Evolutionary conservation across 352 stramenopile species (phyloP).

Genomic region (Pythium pyrilobum): DNA sequence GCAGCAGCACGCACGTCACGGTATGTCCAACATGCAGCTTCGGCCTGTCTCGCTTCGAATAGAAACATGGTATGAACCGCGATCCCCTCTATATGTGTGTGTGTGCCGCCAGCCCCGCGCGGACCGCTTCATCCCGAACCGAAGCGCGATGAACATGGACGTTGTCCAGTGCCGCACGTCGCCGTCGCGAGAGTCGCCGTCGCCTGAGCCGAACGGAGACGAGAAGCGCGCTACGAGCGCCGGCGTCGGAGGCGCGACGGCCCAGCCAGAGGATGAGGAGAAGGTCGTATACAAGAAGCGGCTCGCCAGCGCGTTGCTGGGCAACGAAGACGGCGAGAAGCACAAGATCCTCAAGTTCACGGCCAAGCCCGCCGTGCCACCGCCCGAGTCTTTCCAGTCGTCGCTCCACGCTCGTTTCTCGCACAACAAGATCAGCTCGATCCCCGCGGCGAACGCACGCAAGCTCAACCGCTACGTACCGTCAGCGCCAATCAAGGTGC

Average conservation of each 20-base stretch:
- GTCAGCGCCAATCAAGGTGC: slow-evolving; percentile 92
- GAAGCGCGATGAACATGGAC: slow-evolving; percentile 84
- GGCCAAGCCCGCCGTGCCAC: slow-evolving; percentile 92
- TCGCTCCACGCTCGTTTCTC: slow-evolving; percentile 92
- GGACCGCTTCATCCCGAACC: slow-evolving; percentile 84
- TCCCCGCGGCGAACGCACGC: slow-evolving; percentile 61
- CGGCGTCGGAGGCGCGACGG: slow-evolving; percentile 1
- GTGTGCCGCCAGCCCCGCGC: slow-evolving; percentile 33
- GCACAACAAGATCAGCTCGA: slow-evolving; percentile 90
- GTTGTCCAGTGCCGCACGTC: slow-evolving; percentile 67
- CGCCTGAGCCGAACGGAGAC: slow-evolving; percentile 19
- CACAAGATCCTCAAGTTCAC: slow-evolving; percentile 98
- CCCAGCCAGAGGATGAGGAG: slow-evolving; percentile 51
- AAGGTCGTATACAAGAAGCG: slow-evolving; percentile 82
- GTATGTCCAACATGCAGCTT: too few relatives aligned
- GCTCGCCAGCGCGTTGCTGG: slow-evolving; percentile 76
- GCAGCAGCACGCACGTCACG: slow-evolving; percentile 10
- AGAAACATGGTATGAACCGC: not conserved
- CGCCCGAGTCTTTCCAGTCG: slow-evolving; percentile 93
- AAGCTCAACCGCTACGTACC: slow-evolving; percentile 95
- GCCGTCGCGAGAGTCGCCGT: slow-evolving; percentile 17
- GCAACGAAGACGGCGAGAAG: slow-evolving; percentile 62
- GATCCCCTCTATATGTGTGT: too few relatives aligned
- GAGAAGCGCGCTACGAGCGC: slow-evolving; percentile 12
- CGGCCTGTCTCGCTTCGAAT: too few relatives aligned